Conservation (phyloP, 208 protist genomes). For the Acanthamoeba castellanii region DNA sequence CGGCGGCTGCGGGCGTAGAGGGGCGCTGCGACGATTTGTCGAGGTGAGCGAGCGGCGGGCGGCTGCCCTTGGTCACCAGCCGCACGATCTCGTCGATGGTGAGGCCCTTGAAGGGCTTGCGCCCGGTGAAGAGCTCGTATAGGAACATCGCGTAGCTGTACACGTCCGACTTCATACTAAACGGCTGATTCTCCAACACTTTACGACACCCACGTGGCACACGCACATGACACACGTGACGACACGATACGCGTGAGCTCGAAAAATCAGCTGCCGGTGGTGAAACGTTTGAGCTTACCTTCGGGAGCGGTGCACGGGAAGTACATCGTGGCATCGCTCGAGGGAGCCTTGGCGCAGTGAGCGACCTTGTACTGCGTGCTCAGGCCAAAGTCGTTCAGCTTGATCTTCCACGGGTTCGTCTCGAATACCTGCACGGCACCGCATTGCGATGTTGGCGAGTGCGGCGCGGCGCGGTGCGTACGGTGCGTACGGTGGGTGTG, state of each 20-base stretch:
- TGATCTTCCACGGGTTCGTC: constrained; percentile 24
- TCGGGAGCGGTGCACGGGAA: constrained; percentile 60
- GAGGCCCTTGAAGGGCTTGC: constrained; percentile 34
- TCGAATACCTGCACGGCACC: neutral
- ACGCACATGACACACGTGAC: neutral
- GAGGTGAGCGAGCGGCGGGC: constrained; percentile 36
- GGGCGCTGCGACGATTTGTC: neutral
- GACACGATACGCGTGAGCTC: too few relatives aligned
- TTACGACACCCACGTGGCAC: too few relatives aligned
- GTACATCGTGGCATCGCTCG: constrained; percentile 43
- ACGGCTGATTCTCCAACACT: constrained; percentile 45
- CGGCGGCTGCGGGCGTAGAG: neutral
- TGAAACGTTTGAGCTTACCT: neutral
- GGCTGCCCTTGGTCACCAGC: constrained; percentile 36
- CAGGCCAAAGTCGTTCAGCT: constrained; percentile 59
- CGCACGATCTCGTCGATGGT: constrained; percentile 6
- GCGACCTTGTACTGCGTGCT: constrained; percentile 40
- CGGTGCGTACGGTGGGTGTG: too few relatives aligned
- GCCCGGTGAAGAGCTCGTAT: constrained; percentile 53
- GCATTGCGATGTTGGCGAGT: too few relatives aligned
- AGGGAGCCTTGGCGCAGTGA: neutral
- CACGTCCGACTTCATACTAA: constrained; percentile 60
- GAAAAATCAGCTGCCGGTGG: too few relatives aligned
- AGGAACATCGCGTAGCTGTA: constrained; percentile 62
- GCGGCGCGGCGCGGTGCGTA: neutral